A percentile compares a stretch with the other conserved stretches of the same genome.
phyloP scores from a whole-genome alignment of 2,329 filamentous ascomycete genomes.

The Hypoxylon sp. region DNA sequence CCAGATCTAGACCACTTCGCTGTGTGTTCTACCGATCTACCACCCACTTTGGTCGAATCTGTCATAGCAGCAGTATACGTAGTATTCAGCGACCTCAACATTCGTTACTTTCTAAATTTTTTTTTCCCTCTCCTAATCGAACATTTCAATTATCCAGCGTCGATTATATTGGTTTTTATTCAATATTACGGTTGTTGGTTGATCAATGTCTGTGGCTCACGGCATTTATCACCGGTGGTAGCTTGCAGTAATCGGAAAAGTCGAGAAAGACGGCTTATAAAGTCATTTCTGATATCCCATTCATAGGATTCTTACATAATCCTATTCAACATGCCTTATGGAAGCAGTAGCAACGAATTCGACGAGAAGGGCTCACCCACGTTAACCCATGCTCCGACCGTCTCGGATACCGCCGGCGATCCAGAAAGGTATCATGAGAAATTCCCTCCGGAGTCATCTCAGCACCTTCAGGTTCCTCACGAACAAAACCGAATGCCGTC shows the following conservation, averaged over 20 bases:
- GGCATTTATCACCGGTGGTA: conserved; percentile 1
- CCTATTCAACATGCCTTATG: conserved; percentile 31
- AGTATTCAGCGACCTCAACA: conserved; percentile 18
- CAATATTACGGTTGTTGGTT: neutral
- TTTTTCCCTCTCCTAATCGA: neutral
- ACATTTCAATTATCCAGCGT: neutral
- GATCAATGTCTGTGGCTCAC: conserved; percentile 12
- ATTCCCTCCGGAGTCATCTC: conserved; percentile 30
- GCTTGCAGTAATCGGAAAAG: conserved; percentile 3
- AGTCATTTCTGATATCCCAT: conserved; percentile 4
- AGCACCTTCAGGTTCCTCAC: conserved; percentile 46
- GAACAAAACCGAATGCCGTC: conserved; percentile 31
- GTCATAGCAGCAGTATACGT: conserved; percentile 3
- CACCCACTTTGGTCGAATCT: conserved; percentile 9
- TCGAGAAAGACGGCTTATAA: neutral
- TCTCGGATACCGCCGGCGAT: conserved; percentile 45
- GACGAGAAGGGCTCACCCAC: conserved; percentile 50
- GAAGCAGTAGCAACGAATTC: conserved; percentile 27
- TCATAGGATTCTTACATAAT: neutral
- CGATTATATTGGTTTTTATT: neutral
- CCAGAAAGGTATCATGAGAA: conserved; percentile 37
- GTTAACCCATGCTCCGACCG: conserved; percentile 45
- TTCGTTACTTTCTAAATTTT: conserved; percentile 27
- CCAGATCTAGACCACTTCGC: conserved; percentile 44
- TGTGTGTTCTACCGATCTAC: conserved; percentile 31